Evolutionary conservation across 2,329 filamentous ascomycete genomes (phyloP), one percentile per base, ranked within the genome.

Genomic region (Phialophora chinensis): DNA sequence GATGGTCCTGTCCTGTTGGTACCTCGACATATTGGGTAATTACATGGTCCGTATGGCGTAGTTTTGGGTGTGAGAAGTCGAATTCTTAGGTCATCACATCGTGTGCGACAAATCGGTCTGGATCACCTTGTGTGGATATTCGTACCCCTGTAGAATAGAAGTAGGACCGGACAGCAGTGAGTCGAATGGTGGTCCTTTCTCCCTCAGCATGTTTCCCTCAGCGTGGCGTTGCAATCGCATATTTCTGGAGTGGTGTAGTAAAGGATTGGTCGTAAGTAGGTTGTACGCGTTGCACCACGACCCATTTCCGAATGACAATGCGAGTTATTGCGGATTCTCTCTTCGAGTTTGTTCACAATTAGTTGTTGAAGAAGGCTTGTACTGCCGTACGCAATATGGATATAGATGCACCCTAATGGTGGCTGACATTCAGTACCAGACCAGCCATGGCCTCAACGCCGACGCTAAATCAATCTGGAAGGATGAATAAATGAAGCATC

Each of bases 381-480:
- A 3, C 17, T 2, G 17, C 38, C n/a, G 38, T 44, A 44, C 38
- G 38, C 7, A 6, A 44, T n/a, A 44, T 44, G 38, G 38, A 44
- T 44, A n/a, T 35, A 44, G 38, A 44, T 44, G 38, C 17, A 44
- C 17, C n/a, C 38, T 44, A 44, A 44, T 44, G 38, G 38, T 20
- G 17, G 38, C 38, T 44, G 38, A 20, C 38, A 44, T 44, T 44
- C 38, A n/a, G 38, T 6, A 44, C 38, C 38, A 44, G 38, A 8
- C 38, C 38, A 44, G 38, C 38, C 38, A 8, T 44, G 14, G 17
- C 63, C 63, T 20, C 47, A 62, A 66, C 63, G 63, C 63, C 63
- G 60, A 57, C 59, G 63, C 63, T 66, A 66, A 62, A 62, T 31
- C 53, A 55, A 31, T 33, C 49, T 53, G 23, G n/a, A 33, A 35